Base-by-base conservation (phyloP, 805 yeast species). In the Hanseniaspora nectarophila region DNA sequence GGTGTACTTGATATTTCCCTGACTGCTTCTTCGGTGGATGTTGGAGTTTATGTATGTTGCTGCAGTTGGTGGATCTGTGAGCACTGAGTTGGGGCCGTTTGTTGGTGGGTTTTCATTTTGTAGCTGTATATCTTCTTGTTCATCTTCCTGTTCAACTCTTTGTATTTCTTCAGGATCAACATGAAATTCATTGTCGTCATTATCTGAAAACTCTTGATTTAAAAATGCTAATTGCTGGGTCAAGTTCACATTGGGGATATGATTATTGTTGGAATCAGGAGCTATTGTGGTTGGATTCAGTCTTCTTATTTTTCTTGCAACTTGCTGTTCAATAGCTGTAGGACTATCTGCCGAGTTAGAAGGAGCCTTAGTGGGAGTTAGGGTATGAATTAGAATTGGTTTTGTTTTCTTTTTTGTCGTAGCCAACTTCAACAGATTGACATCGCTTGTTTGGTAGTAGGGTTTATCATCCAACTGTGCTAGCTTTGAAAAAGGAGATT, bases 101-200 rank as follows among this genome's bases (percentile, higher is more conserved):
- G 45, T 47, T 5, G 51, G 51, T 16, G 51, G 51, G 31, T 47
- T 75, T 9, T 59, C 57, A 0, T 68, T 60, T 5, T 70, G 67
- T 78, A 81, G 76, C 43, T 71, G 70, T 5, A 60, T 56, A 23
- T 55, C 61, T 18, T 56, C 63, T n/a, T 55, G 56, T 5, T 55
- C 28, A 13, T 57, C 57, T n/a, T 61, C 53, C n/a, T 63, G 59
- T 10, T 61, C 60, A 1, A 51, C 48, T 16, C 54, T 48, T 18
- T 28, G 34, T 32, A 47, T 47, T n/a, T 51, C 50, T 5, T 45
- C 50, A 16, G 38, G 43, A 33, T 45, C 50, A 12, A 51, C 44
- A 8, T 32, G 46, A 26, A 44, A 51, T 7, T 51, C 54, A n/a
- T 45, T 47, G 20, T 51, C 54, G 2, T 45, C 44, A 20, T 32